Evolutionary conservation across 139 green algal genomes (phyloP), one percentile per base, ranked within the genome.

Genomic region (Picochlorum sp.): DNA sequence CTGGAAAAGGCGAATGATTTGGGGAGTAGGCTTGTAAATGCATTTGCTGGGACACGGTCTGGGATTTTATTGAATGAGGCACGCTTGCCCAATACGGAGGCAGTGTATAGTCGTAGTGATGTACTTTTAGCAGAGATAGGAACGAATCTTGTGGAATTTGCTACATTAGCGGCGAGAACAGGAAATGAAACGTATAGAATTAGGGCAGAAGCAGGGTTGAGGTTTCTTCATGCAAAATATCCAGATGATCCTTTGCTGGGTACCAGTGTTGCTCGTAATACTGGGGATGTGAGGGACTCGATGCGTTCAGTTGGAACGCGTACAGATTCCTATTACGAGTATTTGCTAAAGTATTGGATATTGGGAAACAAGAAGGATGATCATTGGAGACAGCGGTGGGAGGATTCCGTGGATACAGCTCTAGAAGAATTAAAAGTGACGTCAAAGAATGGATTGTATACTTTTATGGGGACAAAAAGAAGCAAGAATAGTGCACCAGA

Each of bases 301-400:
- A 56, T 18, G 21, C 18, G 16, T 6, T 45, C 58, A 30, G 23
- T 65, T 24, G 85, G 83, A 3, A 78, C 81, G 18, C 75, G 84
- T 60, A 83, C 78, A 7, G 85, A 92, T 75, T 81, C 66, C 5
- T 92, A 87, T 69, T 92, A 86, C 63, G 85, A 92, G 77, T 92
- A 92, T 65, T 67, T 92, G 65, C 62, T 92, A 24, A 92, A 92
- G 71, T 54, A 74, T 20, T 83, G 76, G 76, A 59, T 83, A 23
- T 21, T 45, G 15, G 44, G 58, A 31, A 31, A 31, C 20, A 65
- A 65, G 57, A 65, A 54, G 47, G 58, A 65, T 23, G 44, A 65
- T 31, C 58, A 65, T 31, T 65, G 58, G 58, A 51, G 58, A 52
- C n/a, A 65, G 57, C 58, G 58, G 15, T 65, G 58, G 58, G 23